Base-by-base conservation (phyloP, 2,329 filamentous ascomycete genomes). In the Botrytis pseudocinerea region DNA sequence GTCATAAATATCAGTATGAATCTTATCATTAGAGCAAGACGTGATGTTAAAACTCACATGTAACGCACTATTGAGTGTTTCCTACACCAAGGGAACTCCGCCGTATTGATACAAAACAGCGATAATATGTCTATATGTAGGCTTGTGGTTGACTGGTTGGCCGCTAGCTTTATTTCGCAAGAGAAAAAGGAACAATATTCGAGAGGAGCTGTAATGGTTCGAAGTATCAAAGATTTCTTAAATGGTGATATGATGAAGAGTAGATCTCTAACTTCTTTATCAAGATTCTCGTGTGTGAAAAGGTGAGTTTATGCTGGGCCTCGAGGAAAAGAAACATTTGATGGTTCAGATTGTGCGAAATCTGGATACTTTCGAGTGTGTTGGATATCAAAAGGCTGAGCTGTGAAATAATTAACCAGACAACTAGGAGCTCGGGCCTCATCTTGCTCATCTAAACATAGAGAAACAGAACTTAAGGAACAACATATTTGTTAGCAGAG, bases 81-180 rank as follows among this genome's bases (percentile, higher is more conserved):
- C 42, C 1, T 20, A 40, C 18, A 16, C 22, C 4, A 28, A 44
- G 18, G 8, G 1, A 63, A 44, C 25, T 44, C 6, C 25, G 28
- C 32, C 16, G 25, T 44, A 9, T 12, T 44, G 25, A 28, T 44
- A 28, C 25, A 44, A 2, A 63, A 63, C 4, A 8, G 12, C 4
- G 25, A 25, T 14, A 1, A 14, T 2, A 0, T 25, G 22, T 9
- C 1, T n/a, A n/a, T 25, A 42, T 18, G 6, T 25, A 18, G 5
- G 38, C 20, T 25, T 12, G 22, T 4, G 60, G 2, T 9, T n/a
- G 60, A 40, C 2, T 22, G 18, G 2, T 18, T 40, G 60, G n/a
- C 22, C 20, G 35, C 22, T 40, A 25, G 22, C 22, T 40, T 14
- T 8, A n/a, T 25, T 4, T 2, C n/a, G 35, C n/a, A 38, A 6